Conservation (phyloP, 2,329 filamentous ascomycete species). For the Alternaria sp. region DNA sequence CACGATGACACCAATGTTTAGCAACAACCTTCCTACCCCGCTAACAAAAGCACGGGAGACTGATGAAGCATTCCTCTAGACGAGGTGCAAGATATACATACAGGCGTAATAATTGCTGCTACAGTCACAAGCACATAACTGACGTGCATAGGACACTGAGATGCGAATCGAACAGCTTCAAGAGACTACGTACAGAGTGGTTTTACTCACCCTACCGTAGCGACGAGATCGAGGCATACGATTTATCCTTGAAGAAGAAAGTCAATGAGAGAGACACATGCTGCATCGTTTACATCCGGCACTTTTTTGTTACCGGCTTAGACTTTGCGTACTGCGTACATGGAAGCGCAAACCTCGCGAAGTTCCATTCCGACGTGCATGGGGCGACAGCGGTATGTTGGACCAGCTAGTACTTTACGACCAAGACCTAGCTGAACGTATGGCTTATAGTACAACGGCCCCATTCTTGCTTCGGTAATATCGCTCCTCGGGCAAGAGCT, state of each 20-base stretch:
- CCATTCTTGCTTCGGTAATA: conserved; percentile 20
- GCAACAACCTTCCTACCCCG: not conserved
- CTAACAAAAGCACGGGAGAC: conserved; percentile 2
- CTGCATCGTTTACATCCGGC: conserved; percentile 24
- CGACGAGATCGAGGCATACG: not conserved
- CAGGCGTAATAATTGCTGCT: not conserved
- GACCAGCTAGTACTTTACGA: not conserved
- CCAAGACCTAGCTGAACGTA: not conserved
- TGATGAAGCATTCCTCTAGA: conserved; percentile 8
- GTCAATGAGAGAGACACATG: not conserved
- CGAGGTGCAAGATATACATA: conserved; percentile 12
- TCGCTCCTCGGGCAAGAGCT: not conserved
- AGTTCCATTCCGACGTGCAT: conserved; percentile 11
- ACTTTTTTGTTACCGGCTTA: conserved; percentile 13
- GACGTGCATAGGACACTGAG: not conserved
- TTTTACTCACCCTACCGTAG: conserved; percentile 9
- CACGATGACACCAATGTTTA: not conserved
- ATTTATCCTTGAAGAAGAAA: not conserved
- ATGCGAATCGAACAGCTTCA: not conserved
- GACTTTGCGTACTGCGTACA: conserved; percentile 27
- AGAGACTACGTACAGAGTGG: conserved; percentile 8
- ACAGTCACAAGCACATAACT: not conserved
- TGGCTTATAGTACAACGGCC: conserved; percentile 19
- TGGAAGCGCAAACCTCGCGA: conserved; percentile 13
- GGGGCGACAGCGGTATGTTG: conserved; percentile 17